Percentiles rank a stretch among this genome's conserved stretches.
phyloP scores from a whole-genome alignment of 352 stramenopile species.

The Ophiocytium majus region DNA sequence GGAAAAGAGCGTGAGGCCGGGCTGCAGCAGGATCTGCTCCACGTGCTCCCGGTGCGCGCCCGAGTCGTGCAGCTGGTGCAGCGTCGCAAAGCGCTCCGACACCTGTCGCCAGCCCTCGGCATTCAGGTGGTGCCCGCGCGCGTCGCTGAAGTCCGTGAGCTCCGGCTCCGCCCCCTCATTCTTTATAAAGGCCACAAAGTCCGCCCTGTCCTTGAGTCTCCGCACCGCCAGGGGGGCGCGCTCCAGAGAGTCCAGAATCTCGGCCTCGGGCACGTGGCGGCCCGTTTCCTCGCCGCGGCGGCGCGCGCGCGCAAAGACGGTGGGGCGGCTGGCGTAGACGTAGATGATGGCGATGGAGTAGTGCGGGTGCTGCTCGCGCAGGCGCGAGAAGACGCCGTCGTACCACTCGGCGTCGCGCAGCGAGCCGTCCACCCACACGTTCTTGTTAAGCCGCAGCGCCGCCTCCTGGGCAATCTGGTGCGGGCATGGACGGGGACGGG shows the following conservation, averaged over 20 bases:
- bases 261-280: slow-evolving; percentile 36
- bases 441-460: slow-evolving; percentile 47
- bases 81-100: slow-evolving; percentile 42
- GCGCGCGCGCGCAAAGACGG: slow-evolving; percentile 39
- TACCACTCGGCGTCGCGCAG: slow-evolving; percentile 54
- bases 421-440: slow-evolving; percentile 53
- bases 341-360: slow-evolving; percentile 55
- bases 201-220: slow-evolving; percentile 29
- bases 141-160: slow-evolving; percentile 47
- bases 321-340: slow-evolving; percentile 41
- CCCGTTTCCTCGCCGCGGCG: slow-evolving; percentile 36
- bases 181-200: slow-evolving; percentile 53
- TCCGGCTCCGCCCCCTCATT: slow-evolving; percentile 47
- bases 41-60: slow-evolving; percentile 30
- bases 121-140: slow-evolving; percentile 48
- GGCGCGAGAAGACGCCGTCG: slow-evolving; percentile 43
- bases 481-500: no score
- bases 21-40: slow-evolving; percentile 21
- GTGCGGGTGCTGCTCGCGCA: slow-evolving; percentile 39
- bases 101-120: slow-evolving; percentile 33
- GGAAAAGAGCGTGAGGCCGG: slow-evolving; percentile 45
- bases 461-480: slow-evolving; percentile 31
- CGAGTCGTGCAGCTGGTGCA: slow-evolving; percentile 34
- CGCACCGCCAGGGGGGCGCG: slow-evolving; percentile 37
- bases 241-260: slow-evolving; percentile 44